Evolutionary conservation across 1,139 yeast genomes (phyloP), one percentile per base, ranked within the genome.

Genomic region (Pichia sp.): DNA sequence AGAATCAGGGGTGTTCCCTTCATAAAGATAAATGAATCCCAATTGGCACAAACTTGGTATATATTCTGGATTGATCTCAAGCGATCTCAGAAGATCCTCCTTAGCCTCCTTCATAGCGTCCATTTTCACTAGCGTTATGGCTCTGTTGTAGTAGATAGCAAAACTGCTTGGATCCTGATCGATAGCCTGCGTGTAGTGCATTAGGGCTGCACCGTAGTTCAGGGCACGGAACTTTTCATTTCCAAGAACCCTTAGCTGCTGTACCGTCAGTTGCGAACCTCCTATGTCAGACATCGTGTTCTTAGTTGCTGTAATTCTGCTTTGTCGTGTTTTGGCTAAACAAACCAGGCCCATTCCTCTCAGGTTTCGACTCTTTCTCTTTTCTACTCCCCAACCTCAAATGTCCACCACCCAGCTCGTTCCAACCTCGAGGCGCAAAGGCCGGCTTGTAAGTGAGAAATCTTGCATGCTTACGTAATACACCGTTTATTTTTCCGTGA

Each of bases 11-110:
- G 73, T 66, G 48, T 71, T 63, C 2, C 75, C 75, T 54, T 67
- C 61, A 46, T 68, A 65, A 23, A 73, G 53, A 38, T 63, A 63
- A 50, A 69, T 55, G 52, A 67, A 73, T 1, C 66, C 76, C 3
- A 72, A 54, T 54, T 75, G 64, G 29, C 73, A 65, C 60, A 71
- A 64, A 13, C 72, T 72, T 16, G 73, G 71, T 41, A 72, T 67
- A 56, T 67, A 71, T 6, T 62, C 63, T 0, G 73, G 70, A 16
- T 67, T 64, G 1, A 71, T 42, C 15, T 61, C 61, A 7, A 67
- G 55, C 7, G 76, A 68, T 38, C 59, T 65, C 26, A 56, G 38
- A 34, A 72, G 57, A 57, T 74, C 77, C 5, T 55, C 59, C 36
- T 68, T 67, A 1, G 76, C 75, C 44, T 67, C 69, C 3, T 68